Conservation (phyloP, 805 yeast species). For the Groenewaldozyma tartarivorans region DNA sequence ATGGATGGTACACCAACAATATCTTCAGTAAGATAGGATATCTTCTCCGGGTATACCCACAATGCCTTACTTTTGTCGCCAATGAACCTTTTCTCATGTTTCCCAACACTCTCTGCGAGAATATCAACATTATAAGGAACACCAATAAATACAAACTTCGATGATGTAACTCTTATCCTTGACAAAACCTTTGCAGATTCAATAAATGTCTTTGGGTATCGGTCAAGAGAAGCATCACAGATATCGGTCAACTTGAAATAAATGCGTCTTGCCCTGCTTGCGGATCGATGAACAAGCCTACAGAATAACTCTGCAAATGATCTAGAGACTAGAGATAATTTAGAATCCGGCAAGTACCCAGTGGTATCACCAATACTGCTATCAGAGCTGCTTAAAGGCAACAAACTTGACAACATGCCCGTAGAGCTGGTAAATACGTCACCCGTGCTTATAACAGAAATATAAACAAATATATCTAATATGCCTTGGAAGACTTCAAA, state of each 20-base stretch:
- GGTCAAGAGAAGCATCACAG: constrained; percentile 11
- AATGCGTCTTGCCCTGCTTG: constrained; percentile 28
- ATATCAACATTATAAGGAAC: constrained; percentile 57
- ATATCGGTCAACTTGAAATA: constrained; percentile 26
- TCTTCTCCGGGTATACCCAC: constrained; percentile 58
- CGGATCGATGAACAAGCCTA: constrained; percentile 29
- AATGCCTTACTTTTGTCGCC: constrained; percentile 16
- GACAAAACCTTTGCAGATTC: constrained; percentile 42
- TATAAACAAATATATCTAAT: constrained; percentile 19
- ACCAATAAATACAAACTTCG: constrained; percentile 38
- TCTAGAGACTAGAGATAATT: constrained; percentile 16
- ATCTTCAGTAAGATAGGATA: constrained; percentile 39
- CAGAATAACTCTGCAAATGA: constrained; percentile 25
- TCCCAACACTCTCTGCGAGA: constrained; percentile 31
- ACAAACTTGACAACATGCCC: not conserved
- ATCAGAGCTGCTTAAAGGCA: not conserved
- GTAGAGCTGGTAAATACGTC: not conserved
- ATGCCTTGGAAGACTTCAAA: constrained; percentile 25
- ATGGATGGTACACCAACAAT: constrained; percentile 33
- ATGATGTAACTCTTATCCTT: constrained; percentile 43
- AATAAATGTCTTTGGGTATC: constrained; percentile 25
- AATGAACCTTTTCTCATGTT: constrained; percentile 15
- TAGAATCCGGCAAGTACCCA: not conserved
- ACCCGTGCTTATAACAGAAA: constrained; percentile 16
- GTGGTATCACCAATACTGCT: not conserved